These are phyloP conservation scores for Ascochyta lentis DNA, from an alignment of 2,329 filamentous ascomycete species.

Conservation along the genomic window DNA sequence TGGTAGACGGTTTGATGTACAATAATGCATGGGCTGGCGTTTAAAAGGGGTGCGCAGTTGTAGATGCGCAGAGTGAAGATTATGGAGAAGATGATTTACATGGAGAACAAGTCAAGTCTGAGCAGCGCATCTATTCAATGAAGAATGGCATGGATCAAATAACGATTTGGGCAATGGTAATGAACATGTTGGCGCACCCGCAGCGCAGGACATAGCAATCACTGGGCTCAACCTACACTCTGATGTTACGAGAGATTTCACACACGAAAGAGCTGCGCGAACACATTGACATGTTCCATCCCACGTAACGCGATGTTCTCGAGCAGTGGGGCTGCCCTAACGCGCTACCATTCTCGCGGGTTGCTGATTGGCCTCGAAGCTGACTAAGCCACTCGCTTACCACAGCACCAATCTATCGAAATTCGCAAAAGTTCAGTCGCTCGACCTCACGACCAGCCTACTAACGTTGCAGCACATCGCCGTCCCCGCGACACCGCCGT, in stretches of 20 bases:
- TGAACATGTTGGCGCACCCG: neutral
- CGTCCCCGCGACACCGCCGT: constrained; percentile 44
- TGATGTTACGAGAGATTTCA: no score
- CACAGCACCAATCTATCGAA: neutral
- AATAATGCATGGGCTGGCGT: constrained; percentile 41
- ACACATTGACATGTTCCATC: neutral
- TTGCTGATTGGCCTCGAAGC: neutral
- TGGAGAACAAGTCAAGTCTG: neutral
- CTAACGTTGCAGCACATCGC: constrained; percentile 47
- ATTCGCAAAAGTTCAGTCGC: constrained; percentile 12
- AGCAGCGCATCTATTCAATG: neutral
- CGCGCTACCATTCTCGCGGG: neutral
- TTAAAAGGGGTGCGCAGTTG: constrained; percentile 13
- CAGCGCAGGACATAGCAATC: no score
- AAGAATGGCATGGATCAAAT: no score
- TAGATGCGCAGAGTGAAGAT: neutral
- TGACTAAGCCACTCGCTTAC: constrained; percentile 12
- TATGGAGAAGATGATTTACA: neutral
- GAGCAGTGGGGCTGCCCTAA: constrained; percentile 1
- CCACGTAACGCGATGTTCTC: constrained; percentile 5
- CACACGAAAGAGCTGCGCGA: neutral
- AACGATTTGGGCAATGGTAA: neutral
- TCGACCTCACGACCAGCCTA: constrained; percentile 37
- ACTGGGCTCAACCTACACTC: no score
- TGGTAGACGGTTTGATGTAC: constrained; percentile 18